Base-by-base conservation (phyloP, 768 basidiomycete species). In the Termitomyces sp. region DNA sequence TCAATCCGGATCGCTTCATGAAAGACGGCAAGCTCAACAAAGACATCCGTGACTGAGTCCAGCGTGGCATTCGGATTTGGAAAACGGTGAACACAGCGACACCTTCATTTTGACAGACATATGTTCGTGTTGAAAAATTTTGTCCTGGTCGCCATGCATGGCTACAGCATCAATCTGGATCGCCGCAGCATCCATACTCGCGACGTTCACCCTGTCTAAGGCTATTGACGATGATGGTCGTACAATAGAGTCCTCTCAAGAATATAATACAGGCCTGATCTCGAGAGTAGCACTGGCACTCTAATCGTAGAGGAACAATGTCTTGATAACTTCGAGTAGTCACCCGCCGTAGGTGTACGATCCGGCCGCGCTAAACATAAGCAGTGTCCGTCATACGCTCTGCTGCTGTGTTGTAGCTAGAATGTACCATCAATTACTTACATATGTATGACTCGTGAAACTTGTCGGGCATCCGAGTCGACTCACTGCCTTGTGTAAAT, bases 1-100 rank as follows among this genome's bases (percentile, higher is more conserved):
- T 79, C 65, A 64, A 67, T 11, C 78, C 77, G 4, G 78, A 75
- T n/a, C 67, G 79, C 7, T 79, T 75, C 61, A 49, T 74, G 68
- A 64, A 77, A 66, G 57, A 71, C 55, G 33, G 65, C 2, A 68
- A 71, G 33, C 44, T 65, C 33, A 61, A 66, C 15, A 58, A 46
- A 7, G 59, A 53, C 12, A 59, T 69, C 12, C 48, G 58, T 12
- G 68, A 73, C 38, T 42, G n/a, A n/a, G n/a, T n/a, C 58, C 20
- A 59, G 28, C 20, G 35, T n/a, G 12, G 52, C 36, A 4, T 59
- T 71, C 58, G 71, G 70, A 11, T 72, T 72, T 39, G 64, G 64
- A 51, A n/a, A n/a, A n/a, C n/a, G n/a, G n/a, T n/a, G n/a, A n/a
- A n/a, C n/a, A n/a, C n/a, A n/a, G n/a, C n/a, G n/a, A n/a, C n/a